Percentiles rank a stretch among this genome's conserved stretches.
Conservation (phyloP, 306 rosid genomes). For the Delonix regia region DNA sequence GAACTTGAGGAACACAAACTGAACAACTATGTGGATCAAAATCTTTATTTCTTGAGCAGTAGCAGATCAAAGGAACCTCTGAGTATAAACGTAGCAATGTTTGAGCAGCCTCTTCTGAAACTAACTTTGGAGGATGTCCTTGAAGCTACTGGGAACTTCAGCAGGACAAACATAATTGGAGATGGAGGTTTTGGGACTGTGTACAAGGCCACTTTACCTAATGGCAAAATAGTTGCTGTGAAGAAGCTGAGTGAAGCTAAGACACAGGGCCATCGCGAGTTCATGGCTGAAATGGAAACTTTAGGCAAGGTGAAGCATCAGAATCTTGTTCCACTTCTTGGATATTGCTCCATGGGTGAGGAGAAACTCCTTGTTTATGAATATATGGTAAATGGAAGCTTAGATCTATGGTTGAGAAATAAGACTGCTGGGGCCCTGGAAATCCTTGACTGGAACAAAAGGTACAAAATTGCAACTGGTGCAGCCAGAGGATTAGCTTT, state of each 20-base stretch:
- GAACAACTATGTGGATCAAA: slow-evolving; percentile 63
- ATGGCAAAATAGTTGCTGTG: slow-evolving; percentile 82
- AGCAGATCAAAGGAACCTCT: slow-evolving; percentile 93
- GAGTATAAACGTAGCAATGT: slow-evolving; percentile 92
- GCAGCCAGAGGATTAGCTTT: slow-evolving; percentile 87
- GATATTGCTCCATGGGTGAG: slow-evolving; percentile 90
- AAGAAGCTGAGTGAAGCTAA: slow-evolving; percentile 95
- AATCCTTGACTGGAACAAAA: slow-evolving; percentile 83
- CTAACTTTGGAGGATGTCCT: slow-evolving; percentile 76
- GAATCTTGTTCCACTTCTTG: slow-evolving; percentile 84
- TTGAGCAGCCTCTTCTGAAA: slow-evolving; percentile 93
- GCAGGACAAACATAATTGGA: slow-evolving; percentile 94
- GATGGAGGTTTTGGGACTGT: slow-evolving; percentile 99
- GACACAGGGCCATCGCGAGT: slow-evolving; percentile 94
- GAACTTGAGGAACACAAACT: slow-evolving; percentile 68
- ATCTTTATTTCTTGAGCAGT: slow-evolving; percentile 85
- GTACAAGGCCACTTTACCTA: slow-evolving; percentile 83
- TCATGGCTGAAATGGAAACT: slow-evolving; percentile 98
- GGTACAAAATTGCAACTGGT: slow-evolving; percentile 72
- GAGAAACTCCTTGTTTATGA: slow-evolving; percentile 96
- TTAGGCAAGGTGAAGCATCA: slow-evolving; percentile 94
- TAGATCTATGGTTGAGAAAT: slow-evolving; percentile 93
- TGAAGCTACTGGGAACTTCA: slow-evolving; percentile 91
- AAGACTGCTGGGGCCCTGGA: slow-evolving; percentile 76
- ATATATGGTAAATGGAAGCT: slow-evolving; percentile 94